A percentile compares a stretch with the other conserved stretches of the same genome.
Evolutionary conservation across 2,329 filamentous ascomycete genomes (phyloP).

Genomic region (Penicillium vulpinum): DNA sequence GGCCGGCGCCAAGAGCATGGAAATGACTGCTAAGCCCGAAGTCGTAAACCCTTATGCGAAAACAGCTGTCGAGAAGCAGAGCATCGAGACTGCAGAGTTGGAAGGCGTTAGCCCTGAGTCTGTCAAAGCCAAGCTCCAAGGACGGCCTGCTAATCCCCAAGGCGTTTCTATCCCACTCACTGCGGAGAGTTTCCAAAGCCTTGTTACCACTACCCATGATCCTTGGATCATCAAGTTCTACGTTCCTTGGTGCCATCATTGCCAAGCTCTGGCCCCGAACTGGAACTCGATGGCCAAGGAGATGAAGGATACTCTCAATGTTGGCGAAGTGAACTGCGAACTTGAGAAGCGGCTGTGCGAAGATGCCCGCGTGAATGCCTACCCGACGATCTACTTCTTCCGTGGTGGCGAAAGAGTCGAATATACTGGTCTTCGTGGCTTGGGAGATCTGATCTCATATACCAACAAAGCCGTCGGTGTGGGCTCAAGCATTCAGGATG

Average conservation of each 20-base stretch:
- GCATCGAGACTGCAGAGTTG: slow-evolving; percentile 24
- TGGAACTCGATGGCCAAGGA: slow-evolving; percentile 89
- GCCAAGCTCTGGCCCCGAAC: slow-evolving; percentile 84
- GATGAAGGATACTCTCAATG: slow-evolving; percentile 84
- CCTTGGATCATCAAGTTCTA: slow-evolving; percentile 99
- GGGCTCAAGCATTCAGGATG: slow-evolving; percentile 73
- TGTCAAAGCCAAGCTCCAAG: slow-evolving; percentile 52
- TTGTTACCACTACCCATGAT: slow-evolving; percentile 83
- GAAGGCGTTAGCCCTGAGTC: slow-evolving; percentile 45
- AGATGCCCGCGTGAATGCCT: slow-evolving; percentile 75
- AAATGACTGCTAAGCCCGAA: slow-evolving; percentile 42
- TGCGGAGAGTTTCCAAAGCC: slow-evolving; percentile 79
- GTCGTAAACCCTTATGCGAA: slow-evolving; percentile 44
- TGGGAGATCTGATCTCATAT: slow-evolving; percentile 86
- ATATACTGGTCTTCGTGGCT: slow-evolving; percentile 85
- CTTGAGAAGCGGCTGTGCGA: slow-evolving; percentile 85
- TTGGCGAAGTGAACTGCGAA: slow-evolving; percentile 97
- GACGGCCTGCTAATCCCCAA: slow-evolving; percentile 67
- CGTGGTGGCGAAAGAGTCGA: slow-evolving; percentile 87
- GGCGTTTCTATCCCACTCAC: slow-evolving; percentile 75
- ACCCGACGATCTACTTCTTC: slow-evolving; percentile 91
- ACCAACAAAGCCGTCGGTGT: slow-evolving; percentile 82
- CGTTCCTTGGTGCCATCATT: slow-evolving; percentile 95
- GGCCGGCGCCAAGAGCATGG: slow-evolving; percentile 61
- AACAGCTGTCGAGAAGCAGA: slow-evolving; percentile 39